These are phyloP conservation scores for Xylariaceae sp. DNA, from an alignment of 2,329 filamentous ascomycete genomes.

Conservation along the genomic window DNA sequence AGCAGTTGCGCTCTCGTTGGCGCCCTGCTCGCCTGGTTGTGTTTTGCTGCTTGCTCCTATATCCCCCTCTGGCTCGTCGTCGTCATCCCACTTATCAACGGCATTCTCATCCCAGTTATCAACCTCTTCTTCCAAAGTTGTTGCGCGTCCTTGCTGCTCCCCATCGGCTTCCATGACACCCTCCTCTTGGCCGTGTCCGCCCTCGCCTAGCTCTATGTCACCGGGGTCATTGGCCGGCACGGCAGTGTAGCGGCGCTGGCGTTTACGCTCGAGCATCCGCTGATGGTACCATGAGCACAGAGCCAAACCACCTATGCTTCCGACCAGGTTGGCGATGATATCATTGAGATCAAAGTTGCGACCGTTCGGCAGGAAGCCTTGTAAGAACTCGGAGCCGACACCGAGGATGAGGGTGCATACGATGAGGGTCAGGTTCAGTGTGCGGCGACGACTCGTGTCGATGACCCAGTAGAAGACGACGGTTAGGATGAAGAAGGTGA, in stretches of 20 bases:
- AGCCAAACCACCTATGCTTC: conserved; percentile 65
- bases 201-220: conserved; percentile 73
- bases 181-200: conserved; percentile 52
- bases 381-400: conserved; percentile 70
- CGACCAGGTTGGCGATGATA: conserved; percentile 80
- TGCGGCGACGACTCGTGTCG: conserved; percentile 81
- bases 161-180: conserved; percentile 46
- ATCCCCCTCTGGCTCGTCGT: conserved; percentile 36
- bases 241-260: conserved; percentile 59
- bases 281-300: conserved; percentile 90
- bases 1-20: conserved; percentile 23
- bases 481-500: conserved; percentile 88
- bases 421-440: conserved; percentile 74
- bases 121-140: conserved; percentile 69
- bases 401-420: conserved; percentile 69
- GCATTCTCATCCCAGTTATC: conserved; percentile 93
- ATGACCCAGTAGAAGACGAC: conserved; percentile 93
- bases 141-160: conserved; percentile 25
- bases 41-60: conserved; percentile 24
- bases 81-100: conserved; percentile 48
- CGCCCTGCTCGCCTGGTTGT: conserved; percentile 27
- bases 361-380: conserved; percentile 68
- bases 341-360: conserved; percentile 73
- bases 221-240: conserved; percentile 17
- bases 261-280: conserved; percentile 85